Percentiles rank a stretch among this genome's conserved stretches.
Conservation (phyloP, 2,329 filamentous ascomycete genomes). For the Penicillium griseofulvum region DNA sequence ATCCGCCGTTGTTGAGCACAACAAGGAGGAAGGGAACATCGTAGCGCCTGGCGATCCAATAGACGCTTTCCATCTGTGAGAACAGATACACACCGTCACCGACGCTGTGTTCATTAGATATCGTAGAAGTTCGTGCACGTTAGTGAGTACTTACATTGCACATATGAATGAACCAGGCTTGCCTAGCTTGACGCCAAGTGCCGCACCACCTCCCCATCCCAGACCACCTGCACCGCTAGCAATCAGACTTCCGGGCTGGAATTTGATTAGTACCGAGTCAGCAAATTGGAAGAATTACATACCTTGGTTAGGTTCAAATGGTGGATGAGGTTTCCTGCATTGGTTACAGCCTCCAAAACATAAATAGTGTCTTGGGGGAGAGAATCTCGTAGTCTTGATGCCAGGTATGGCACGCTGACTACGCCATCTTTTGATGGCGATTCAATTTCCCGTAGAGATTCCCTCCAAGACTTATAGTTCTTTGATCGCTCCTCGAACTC, state of each 20-base stretch:
- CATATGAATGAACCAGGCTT: constrained; percentile 55
- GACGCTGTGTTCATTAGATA: constrained; percentile 35
- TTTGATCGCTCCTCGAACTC: constrained; percentile 9
- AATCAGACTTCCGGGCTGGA: constrained; percentile 17
- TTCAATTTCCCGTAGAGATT: constrained; percentile 4
- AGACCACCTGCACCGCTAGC: constrained; percentile 67
- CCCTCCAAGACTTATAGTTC: constrained; percentile 11
- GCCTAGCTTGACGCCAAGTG: constrained; percentile 72
- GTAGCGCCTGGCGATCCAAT: constrained; percentile 65
- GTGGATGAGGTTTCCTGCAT: constrained; percentile 46
- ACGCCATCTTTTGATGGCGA: constrained; percentile 1
- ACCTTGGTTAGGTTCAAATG: constrained; percentile 21
- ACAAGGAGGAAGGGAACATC: constrained; percentile 63
- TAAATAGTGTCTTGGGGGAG: constrained; percentile 66
- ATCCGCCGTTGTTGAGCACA: constrained; percentile 66
- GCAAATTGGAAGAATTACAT: not conserved
- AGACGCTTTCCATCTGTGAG: constrained; percentile 61
- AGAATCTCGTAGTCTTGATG: constrained; percentile 52
- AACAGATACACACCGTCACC: constrained; percentile 67
- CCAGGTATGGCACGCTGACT: constrained; percentile 54
- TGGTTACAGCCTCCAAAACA: constrained; percentile 73
- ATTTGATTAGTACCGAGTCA: not conserved
- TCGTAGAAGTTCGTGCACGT: fast-evolving
- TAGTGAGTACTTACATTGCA: constrained; percentile 43
- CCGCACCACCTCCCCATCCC: constrained; percentile 73